A percentile compares a stretch with the other conserved stretches of the same genome.
These are phyloP conservation scores for Parasarocladium wereldwijsianum DNA, from an alignment of 2,329 filamentous ascomycete genomes.

Conservation along the genomic window DNA sequence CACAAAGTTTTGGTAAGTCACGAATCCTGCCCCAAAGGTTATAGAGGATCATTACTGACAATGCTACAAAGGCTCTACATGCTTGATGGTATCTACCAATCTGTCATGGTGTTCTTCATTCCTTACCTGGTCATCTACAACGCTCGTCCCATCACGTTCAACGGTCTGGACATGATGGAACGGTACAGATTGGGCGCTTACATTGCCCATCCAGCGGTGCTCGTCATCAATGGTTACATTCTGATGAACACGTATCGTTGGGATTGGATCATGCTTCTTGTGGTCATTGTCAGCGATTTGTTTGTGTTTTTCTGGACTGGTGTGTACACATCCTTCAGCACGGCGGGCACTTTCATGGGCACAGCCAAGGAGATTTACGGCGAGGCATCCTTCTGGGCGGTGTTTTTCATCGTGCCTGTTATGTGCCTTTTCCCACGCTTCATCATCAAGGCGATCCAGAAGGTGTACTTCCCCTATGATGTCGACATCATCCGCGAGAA, in stretches of 20 bases:
- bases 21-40: neutral
- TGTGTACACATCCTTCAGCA: constrained; percentile 49
- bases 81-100: constrained; percentile 89
- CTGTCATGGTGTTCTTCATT: constrained; percentile 83
- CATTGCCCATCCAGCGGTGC: constrained; percentile 67
- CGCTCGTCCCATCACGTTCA: constrained; percentile 54
- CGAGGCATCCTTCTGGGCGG: constrained; percentile 74
- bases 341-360: constrained; percentile 50
- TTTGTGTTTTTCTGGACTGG: constrained; percentile 95
- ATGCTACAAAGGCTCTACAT: constrained; percentile 60
- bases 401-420: constrained; percentile 62
- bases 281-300: constrained; percentile 68
- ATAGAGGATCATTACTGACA: neutral
- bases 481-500: constrained; percentile 95
- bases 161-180: constrained; percentile 64
- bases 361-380: constrained; percentile 67
- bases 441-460: constrained; percentile 73
- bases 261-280: constrained; percentile 89
- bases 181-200: constrained; percentile 76
- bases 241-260: constrained; percentile 93
- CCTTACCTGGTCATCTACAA: constrained; percentile 66
- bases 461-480: constrained; percentile 85
- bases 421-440: constrained; percentile 82
- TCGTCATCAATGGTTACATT: constrained; percentile 88
- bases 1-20: constrained; percentile 78